Evolutionary conservation across 805 yeast genomes (phyloP).

Genomic region (Cyberlindnera misumaiensis): DNA sequence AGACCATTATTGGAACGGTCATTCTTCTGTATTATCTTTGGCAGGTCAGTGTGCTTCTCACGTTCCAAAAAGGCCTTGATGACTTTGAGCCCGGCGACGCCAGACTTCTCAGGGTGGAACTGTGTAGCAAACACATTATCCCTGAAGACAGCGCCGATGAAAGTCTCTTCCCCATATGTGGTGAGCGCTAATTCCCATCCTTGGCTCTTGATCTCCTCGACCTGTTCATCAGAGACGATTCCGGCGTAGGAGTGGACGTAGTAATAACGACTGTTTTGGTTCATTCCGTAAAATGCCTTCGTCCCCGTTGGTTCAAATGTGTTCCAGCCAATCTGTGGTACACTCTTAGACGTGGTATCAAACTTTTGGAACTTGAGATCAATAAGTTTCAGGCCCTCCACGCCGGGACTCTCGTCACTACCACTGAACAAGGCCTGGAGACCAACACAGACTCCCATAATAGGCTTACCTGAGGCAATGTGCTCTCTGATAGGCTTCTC

Average conservation of each 20-base stretch:
- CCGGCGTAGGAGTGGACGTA: slow-evolving; percentile 95
- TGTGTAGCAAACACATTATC: slow-evolving; percentile 91
- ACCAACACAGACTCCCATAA: slow-evolving; percentile 98
- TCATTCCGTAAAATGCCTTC: slow-evolving; percentile 50
- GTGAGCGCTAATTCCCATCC: slow-evolving; percentile 75
- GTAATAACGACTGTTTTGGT: slow-evolving; percentile 68
- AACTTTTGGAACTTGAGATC: slow-evolving; percentile 53
- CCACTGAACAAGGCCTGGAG: slow-evolving; percentile 74
- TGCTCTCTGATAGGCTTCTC: slow-evolving; percentile 60
- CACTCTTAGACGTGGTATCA: slow-evolving; percentile 59
- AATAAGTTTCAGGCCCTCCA: slow-evolving; percentile 55
- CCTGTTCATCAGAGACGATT: slow-evolving; percentile 36
- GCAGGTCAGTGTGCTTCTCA: slow-evolving; percentile 13
- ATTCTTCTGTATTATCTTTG: slow-evolving; percentile 19
- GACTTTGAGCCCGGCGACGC: slow-evolving; percentile 77
- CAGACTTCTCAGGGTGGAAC: slow-evolving; percentile 99
- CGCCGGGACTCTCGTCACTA: slow-evolving; percentile 66
- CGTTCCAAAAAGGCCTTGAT: slow-evolving; percentile 62
- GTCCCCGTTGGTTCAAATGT: slow-evolving; percentile 28
- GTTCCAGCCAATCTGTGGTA: slow-evolving; percentile 98
- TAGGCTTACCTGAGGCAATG: slow-evolving; percentile 69
- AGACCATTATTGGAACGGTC: slow-evolving; percentile 52
- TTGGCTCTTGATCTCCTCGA: slow-evolving; percentile 26
- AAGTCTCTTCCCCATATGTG: slow-evolving; percentile 69
- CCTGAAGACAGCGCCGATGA: slow-evolving; percentile 73